Evolutionary conservation across 116 monocot species (phyloP).

Genomic region (Iris pallida): DNA sequence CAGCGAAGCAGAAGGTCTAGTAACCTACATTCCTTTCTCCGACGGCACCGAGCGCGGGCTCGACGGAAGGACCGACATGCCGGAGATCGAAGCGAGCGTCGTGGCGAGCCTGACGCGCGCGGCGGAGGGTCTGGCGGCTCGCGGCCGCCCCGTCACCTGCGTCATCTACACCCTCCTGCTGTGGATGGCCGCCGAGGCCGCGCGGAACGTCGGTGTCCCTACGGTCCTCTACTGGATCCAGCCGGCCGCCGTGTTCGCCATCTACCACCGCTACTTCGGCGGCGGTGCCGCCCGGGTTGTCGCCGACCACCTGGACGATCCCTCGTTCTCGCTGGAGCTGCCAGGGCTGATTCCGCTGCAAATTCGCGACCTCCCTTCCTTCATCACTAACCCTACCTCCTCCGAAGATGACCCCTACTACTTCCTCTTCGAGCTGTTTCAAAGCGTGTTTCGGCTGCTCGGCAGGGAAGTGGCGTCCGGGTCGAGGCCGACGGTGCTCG

Average conservation of each 20-base stretch:
- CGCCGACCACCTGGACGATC: neutral
- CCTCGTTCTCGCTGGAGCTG: neutral
- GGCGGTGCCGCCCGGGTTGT: neutral
- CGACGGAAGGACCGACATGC: no score
- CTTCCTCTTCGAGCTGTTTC: conserved; percentile 10
- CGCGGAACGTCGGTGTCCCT: neutral
- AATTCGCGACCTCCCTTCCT: neutral
- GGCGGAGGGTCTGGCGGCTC: neutral
- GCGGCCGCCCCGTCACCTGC: conserved; percentile 5
- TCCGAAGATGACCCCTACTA: neutral
- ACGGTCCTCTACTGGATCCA: conserved; percentile 5
- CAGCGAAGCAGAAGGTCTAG: neutral
- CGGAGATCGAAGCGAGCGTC: no score
- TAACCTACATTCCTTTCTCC: conserved; percentile 25
- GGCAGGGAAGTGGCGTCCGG: neutral
- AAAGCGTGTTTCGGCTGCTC: conserved; percentile 12
- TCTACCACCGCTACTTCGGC: conserved; percentile 4
- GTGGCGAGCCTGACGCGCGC: no score
- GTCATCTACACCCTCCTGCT: neutral
- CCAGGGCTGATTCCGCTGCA: neutral
- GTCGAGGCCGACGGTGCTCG: conserved; percentile 27
- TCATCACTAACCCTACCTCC: neutral
- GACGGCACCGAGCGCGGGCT: conserved; percentile 20
- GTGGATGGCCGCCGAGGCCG: conserved; percentile 2
- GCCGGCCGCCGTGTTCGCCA: conserved; percentile 1